A percentile compares a stretch with the other conserved stretches of the same genome.
Conservation (phyloP, 192 early-diverging fungal genomes). For the Backusella westeae region DNA sequence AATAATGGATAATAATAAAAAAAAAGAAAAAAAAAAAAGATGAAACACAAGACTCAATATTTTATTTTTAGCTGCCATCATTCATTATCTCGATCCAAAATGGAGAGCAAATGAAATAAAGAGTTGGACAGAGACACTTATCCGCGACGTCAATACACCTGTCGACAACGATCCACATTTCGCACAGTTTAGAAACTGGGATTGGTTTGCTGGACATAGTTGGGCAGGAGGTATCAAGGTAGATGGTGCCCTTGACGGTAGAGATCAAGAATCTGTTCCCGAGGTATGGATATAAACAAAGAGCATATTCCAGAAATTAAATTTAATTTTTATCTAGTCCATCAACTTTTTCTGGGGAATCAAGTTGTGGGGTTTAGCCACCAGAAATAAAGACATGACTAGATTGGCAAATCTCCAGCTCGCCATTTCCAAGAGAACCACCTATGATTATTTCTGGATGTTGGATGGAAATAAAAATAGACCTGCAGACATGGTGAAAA, state of each 20-base stretch:
- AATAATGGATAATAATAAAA: neutral
- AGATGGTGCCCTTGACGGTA: constrained; percentile 36
- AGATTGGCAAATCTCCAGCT: constrained; percentile 28
- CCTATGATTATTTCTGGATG: constrained; percentile 37
- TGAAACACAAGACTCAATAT: neutral
- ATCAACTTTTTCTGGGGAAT: constrained; percentile 41
- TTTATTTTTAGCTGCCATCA: constrained; percentile 30
- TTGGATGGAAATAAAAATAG: constrained; percentile 29
- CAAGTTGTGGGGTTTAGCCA: constrained; percentile 37
- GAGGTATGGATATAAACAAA: constrained; percentile 25
- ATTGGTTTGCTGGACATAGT: constrained; percentile 62
- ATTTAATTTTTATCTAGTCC: constrained; percentile 7
- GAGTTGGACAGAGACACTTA: constrained; percentile 34
- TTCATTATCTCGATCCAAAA: constrained; percentile 31
- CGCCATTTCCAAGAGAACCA: constrained; percentile 28
- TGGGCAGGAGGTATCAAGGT: constrained; percentile 58
- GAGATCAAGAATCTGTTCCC: constrained; percentile 40
- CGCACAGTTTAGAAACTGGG: constrained; percentile 52
- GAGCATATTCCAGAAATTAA: neutral
- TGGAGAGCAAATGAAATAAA: constrained; percentile 28
- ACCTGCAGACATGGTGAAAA: constrained; percentile 23
- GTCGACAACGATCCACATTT: constrained; percentile 44
- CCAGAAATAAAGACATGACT: constrained; percentile 10
- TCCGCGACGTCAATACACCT: constrained; percentile 52
- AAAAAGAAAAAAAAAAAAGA: neutral